A percentile compares a stretch with the other conserved stretches of the same genome.
Conservation (phyloP, 75 land plant genomes). For the Cryptomeria japonica region DNA sequence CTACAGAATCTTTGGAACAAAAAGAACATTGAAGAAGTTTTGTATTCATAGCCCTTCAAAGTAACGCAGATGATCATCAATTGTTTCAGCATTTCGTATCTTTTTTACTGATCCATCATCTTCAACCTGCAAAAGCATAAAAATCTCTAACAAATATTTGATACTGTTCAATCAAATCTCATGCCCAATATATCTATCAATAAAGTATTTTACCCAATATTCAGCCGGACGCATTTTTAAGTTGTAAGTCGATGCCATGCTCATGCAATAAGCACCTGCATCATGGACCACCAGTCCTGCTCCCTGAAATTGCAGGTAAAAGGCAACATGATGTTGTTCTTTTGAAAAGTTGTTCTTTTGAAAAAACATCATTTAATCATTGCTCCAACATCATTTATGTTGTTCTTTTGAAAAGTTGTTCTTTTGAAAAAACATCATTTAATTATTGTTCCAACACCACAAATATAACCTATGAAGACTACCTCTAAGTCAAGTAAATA, state of each 20-base stretch:
- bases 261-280: conserved; percentile 99
- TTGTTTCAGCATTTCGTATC: conserved; percentile 81
- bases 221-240: conserved; percentile 97
- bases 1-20: background rate
- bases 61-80: conserved; percentile 83
- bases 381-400: too few relatives aligned
- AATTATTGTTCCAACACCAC: too few relatives aligned
- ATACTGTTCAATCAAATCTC: background rate
- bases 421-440: too few relatives aligned
- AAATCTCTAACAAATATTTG: background rate
- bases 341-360: background rate
- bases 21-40: background rate
- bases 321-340: too few relatives aligned
- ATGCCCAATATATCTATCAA: background rate
- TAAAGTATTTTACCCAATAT: conserved; percentile 71
- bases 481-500: too few relatives aligned
- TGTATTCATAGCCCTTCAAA: conserved; percentile 75
- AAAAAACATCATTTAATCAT: background rate
- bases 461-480: too few relatives aligned
- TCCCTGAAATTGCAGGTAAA: conserved; percentile 46
- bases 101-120: conserved; percentile 66
- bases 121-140: conserved; percentile 41
- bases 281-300: conserved; percentile 95
- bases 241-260: conserved; percentile 99
- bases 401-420: too few relatives aligned